A percentile compares a stretch with the other conserved stretches of the same genome.
Evolutionary conservation across 257 asterid species (phyloP).

Genomic region (Cinchona pubescens): DNA sequence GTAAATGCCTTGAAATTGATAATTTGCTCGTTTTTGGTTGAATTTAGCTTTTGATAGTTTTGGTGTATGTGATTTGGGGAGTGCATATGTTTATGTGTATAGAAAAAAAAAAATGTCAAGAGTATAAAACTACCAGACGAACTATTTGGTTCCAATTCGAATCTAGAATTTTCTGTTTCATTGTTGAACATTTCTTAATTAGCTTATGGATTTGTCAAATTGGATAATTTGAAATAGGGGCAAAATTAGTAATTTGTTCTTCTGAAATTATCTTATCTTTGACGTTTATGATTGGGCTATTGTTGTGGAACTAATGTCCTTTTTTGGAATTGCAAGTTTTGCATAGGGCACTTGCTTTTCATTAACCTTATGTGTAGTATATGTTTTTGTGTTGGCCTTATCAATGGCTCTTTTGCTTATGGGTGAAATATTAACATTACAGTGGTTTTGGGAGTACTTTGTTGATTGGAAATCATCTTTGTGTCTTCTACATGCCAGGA

Average conservation of each 20-base stretch:
- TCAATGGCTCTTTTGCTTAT: neutral
- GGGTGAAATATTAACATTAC: neutral
- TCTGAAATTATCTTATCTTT: neutral
- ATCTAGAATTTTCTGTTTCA: no score
- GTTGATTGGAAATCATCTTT: conserved; percentile 18
- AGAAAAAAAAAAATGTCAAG: no score
- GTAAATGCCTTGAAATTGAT: neutral
- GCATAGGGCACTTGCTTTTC: no score
- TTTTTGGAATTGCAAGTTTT: neutral
- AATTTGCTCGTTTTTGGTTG: neutral
- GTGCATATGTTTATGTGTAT: neutral
- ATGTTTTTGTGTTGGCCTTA: neutral
- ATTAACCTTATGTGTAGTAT: neutral
- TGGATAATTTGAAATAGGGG: neutral
- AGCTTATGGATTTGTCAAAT: neutral
- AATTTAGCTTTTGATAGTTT: neutral
- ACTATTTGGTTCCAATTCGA: neutral
- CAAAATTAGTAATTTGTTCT: neutral
- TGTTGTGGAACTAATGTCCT: neutral
- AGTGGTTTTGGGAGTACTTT: neutral
- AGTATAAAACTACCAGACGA: neutral
- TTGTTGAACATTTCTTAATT: neutral
- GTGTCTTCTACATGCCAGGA: conserved; percentile 19
- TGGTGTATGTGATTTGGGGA: neutral
- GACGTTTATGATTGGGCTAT: neutral